Conservation (phyloP, 1,284 basidiomycete species). For the Boletus subluridellus region DNA sequence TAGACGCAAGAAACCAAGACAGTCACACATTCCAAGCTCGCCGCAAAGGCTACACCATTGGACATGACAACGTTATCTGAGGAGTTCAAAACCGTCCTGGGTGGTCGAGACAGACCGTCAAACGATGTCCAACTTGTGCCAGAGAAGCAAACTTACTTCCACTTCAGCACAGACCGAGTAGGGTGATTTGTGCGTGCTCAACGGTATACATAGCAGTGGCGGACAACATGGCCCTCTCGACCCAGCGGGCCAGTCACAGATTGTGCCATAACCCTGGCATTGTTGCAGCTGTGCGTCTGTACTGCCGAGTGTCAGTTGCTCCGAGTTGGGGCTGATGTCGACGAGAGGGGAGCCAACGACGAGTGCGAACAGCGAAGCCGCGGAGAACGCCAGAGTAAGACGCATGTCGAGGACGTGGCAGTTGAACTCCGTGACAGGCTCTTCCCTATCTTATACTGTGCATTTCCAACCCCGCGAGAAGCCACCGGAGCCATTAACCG, state of each 20-base stretch:
- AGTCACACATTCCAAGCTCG: not conserved
- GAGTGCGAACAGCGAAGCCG: constrained; percentile 1
- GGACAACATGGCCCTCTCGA: constrained; percentile 3
- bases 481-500: not conserved
- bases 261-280: not conserved
- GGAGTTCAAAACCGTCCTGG: not conserved
- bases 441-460: not conserved
- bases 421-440: too few relatives aligned
- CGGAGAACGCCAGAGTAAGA: not conserved
- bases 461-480: constrained; percentile 5
- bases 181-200: not conserved
- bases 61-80: not conserved
- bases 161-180: not conserved
- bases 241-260: constrained; percentile 13
- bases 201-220: not conserved
- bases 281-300: too few relatives aligned
- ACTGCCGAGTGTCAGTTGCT: constrained; percentile 5
- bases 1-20: not conserved
- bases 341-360: constrained; percentile 11
- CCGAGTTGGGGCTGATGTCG: constrained; percentile 1
- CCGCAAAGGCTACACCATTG: not conserved
- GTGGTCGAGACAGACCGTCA: not conserved
- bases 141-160: not conserved
- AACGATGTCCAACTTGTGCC: not conserved
- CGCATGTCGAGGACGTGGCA: constrained; percentile 10